Conservation (phyloP, 768 basidiomycete species). For the Psilocybe azurescens region DNA sequence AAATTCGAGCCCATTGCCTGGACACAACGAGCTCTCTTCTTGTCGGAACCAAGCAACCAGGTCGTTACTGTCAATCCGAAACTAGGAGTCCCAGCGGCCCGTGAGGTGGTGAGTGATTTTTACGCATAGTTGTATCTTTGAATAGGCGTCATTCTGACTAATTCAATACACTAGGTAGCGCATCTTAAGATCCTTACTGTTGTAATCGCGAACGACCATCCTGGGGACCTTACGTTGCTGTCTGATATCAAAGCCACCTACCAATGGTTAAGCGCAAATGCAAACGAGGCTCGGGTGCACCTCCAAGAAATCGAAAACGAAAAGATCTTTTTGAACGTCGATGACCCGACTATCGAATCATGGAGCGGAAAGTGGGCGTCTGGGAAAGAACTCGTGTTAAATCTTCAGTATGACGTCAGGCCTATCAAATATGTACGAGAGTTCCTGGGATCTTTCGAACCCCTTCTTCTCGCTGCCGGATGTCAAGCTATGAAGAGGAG, state of each 20-base stretch:
- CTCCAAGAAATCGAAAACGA: constrained; percentile 25
- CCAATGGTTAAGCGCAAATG: constrained; percentile 25
- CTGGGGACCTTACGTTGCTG: constrained; percentile 13
- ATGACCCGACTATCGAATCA: constrained; percentile 35
- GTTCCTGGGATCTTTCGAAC: constrained; percentile 36
- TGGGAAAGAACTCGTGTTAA: constrained; percentile 43
- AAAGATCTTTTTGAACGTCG: constrained; percentile 50
- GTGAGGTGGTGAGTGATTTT: constrained; percentile 26
- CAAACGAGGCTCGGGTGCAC: constrained; percentile 25
- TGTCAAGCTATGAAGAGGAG: constrained; percentile 1
- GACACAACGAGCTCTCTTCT: constrained; percentile 27
- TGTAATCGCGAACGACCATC: constrained; percentile 18
- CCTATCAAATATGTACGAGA: constrained; percentile 29
- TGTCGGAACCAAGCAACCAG: constrained; percentile 15
- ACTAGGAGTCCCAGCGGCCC: constrained; percentile 22
- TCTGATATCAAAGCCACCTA: constrained; percentile 28
- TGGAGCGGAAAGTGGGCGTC: constrained; percentile 41
- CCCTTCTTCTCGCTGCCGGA: constrained; percentile 39
- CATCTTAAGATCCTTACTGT: constrained; percentile 22
- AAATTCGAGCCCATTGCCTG: constrained; percentile 27
- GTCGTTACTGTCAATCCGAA: constrained; percentile 19
- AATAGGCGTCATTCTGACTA: too few species aligned
- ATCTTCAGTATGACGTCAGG: constrained; percentile 31
- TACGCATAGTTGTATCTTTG: too few species aligned
- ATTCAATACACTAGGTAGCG: constrained; percentile 10